phyloP scores from a whole-genome alignment of 2,329 filamentous ascomycete species.

The Fusarium proliferatum region DNA sequence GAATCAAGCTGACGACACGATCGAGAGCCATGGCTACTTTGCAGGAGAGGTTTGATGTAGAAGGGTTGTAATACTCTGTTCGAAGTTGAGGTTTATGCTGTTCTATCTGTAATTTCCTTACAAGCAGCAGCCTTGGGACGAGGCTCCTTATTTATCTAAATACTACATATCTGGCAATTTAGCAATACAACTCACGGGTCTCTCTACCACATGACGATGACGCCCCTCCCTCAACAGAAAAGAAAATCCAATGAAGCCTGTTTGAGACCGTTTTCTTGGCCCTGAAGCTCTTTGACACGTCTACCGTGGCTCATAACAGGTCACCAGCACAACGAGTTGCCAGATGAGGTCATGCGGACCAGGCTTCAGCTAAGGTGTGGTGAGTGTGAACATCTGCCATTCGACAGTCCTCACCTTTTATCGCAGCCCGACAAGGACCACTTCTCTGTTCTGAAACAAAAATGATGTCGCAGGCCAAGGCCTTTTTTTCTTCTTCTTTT shows the following conservation, averaged over 20 bases:
- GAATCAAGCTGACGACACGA: conserved; percentile 53
- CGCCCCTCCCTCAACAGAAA: conserved; percentile 24
- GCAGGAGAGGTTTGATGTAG: neutral
- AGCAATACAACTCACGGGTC: conserved; percentile 16
- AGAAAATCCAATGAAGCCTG: conserved; percentile 29
- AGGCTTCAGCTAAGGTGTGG: conserved; percentile 26
- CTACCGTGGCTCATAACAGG: conserved; percentile 25
- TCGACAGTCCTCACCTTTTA: conserved; percentile 17
- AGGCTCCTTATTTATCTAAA: conserved; percentile 38
- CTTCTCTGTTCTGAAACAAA: conserved; percentile 35
- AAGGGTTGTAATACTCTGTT: neutral
- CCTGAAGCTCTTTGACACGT: conserved; percentile 27
- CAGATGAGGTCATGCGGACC: conserved; percentile 43
- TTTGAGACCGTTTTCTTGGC: conserved; percentile 29
- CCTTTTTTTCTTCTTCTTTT: neutral
- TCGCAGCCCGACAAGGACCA: conserved; percentile 4
- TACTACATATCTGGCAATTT: neutral
- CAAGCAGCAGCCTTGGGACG: conserved; percentile 2
- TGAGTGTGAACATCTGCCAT: conserved; percentile 23
- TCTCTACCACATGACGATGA: conserved; percentile 39
- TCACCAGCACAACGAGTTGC: conserved; percentile 23
- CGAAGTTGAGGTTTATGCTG: neutral
- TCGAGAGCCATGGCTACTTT: conserved; percentile 51
- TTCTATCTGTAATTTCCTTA: neutral
- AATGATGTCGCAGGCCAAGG: conserved; percentile 36